Base-by-base conservation (phyloP, 169 alveolate genomes). In the Plasmodium inui region DNA sequence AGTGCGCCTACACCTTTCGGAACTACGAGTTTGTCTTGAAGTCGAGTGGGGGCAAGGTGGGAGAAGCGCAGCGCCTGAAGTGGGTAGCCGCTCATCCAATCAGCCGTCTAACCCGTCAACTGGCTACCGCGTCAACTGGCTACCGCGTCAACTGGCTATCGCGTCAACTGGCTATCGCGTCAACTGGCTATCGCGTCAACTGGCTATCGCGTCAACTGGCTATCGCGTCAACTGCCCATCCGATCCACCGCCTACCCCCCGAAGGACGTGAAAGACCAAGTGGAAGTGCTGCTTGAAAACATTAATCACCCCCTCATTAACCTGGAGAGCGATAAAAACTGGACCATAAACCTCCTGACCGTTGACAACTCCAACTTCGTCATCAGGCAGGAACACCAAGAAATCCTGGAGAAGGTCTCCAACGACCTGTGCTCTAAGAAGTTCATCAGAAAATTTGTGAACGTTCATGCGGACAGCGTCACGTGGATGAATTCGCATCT, bases 371-470 rank as follows among this genome's bases (percentile, higher is more conserved):
- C 46, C 0, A 34, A 72, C 19, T 55, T 88, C 37, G 34, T 22
- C 10, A 78, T 88, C 7, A 88, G 22, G 4, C 17, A 14, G 28
- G 89, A 88, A 41, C 94, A 88, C 30, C 78, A 37, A 22, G 83
- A 78, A 22, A 78, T 88, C 26, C 30, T 88, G 41, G 88, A 88
- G 70, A 88, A 37, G 73, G 94, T 78, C 32, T 88, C 94, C 12
- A 61, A 78, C 46, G 94, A 88, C 37, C 26, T 76, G n/a, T 88
- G 94, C 41, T 76, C 94, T 9, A 88, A 78, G 78, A 88, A 88
- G 41, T 78, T 88, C 41, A 61, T 88, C 39, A 50, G 19, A 4
- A 88, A 57, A 55, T 79, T 88, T 55, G 50, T 88, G 46, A 26
- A 88, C 19, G 61, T 76, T 57, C 81, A 57, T 67, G 26, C 53